Evolutionary conservation across 2,329 filamentous ascomycete species (phyloP).

Genomic region (Cryphonectria naterciae): DNA sequence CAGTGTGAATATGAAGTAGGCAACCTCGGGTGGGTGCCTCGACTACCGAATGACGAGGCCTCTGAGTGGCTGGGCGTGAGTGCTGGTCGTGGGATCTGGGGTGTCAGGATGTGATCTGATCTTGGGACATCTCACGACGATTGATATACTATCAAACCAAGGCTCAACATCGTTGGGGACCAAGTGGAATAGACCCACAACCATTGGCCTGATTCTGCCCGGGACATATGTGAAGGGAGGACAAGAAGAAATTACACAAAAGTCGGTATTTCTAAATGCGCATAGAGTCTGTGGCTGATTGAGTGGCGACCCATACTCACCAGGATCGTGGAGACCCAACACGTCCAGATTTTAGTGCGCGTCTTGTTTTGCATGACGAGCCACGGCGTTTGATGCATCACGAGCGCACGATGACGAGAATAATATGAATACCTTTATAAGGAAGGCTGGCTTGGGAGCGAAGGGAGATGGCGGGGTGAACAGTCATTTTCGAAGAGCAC

Average conservation of each 20-base stretch:
- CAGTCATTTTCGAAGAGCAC: background rate
- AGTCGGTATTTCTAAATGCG: constrained; percentile 13
- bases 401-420: constrained; percentile 18
- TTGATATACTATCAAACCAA: background rate
- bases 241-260: constrained; percentile 17
- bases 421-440: constrained; percentile 6
- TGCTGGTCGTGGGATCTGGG: constrained; percentile 81
- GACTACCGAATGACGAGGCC: constrained; percentile 67
- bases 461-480: background rate
- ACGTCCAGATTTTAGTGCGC: background rate
- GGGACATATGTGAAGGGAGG: background rate
- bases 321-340: constrained; percentile 4
- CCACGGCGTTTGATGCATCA: constrained; percentile 29
- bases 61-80: constrained; percentile 86
- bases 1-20: constrained; percentile 85
- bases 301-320: constrained; percentile 17
- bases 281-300: constrained; percentile 20
- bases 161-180: background rate
- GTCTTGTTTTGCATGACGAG: constrained; percentile 24
- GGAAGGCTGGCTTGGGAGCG: background rate
- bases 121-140: background rate
- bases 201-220: background rate
- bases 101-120: constrained; percentile 52
- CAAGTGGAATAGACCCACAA: background rate
- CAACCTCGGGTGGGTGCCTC: constrained; percentile 84